Evolutionary conservation across 257 asterid genomes (phyloP), one percentile per base, ranked within the genome.

Genomic region (Solanum sitiens): DNA sequence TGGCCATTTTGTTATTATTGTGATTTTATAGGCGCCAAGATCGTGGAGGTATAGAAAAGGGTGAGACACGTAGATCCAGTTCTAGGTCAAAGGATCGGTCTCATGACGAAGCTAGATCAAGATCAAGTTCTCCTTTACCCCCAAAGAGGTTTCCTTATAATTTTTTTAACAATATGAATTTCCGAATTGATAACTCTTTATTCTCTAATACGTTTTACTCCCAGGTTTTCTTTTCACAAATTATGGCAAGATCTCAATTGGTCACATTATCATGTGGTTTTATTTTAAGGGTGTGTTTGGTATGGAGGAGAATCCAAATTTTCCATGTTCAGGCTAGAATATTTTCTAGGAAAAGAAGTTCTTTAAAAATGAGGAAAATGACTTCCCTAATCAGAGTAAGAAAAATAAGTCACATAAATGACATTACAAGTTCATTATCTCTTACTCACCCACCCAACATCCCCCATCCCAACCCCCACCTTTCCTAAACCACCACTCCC

Each of bases 1-100:
- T 88, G 87, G 32, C 59, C 63, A 72, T 59, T 30, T 88, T 85
- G 50, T 89, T 82, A 56, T 50, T 21, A 35, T 59, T 72, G 37
- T 61, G 73, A 40, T 86, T 79, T 21, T 71, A 56, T 89, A 93
- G 95, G 93, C 88, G 77, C 83, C 83, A 84, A 67, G 86, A 89
- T 82, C 89, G 87, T 74, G 89, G 89, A 61, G 92, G 91, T 70
- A 89, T 92, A 85, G 93, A 91, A 86, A 90, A 87, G 75, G 88
- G 86, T 67, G 76, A 91, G 42, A 88, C 89, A 82, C 89, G 74
- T 72, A 88, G 87, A 89, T 93, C 94, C 65, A 90, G 90, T 27
- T 89, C 91, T 84, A 91, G 88, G 86, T 90, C 94, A 59, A 92
- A 91, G 89, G 91, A 89, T 87, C 83, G 73, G 85, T 88, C 90